Evolutionary conservation across 768 basidiomycete species (phyloP).

Genomic region (Daedalea quercina): DNA sequence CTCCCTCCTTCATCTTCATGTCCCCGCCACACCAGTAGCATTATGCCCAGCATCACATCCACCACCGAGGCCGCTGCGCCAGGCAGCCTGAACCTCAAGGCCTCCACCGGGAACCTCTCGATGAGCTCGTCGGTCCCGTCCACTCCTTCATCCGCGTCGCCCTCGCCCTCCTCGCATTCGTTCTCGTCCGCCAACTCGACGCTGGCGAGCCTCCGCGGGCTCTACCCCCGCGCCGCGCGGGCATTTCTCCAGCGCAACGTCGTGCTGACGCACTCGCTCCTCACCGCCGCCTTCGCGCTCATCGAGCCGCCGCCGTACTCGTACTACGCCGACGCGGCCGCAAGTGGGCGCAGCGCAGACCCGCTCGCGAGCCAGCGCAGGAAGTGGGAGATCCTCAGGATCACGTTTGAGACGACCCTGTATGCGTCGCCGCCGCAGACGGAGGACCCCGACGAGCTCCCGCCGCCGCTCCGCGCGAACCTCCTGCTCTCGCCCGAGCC

Average conservation of each 20-base stretch:
- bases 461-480: slow-evolving; percentile 43
- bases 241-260: slow-evolving; percentile 76
- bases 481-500: slow-evolving; percentile 53
- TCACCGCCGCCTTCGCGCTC: slow-evolving; percentile 63
- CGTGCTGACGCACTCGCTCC: slow-evolving; percentile 54
- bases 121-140: neutral
- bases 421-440: slow-evolving; percentile 51
- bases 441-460: slow-evolving; percentile 35
- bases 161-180: neutral
- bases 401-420: slow-evolving; percentile 73
- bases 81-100: slow-evolving; percentile 11
- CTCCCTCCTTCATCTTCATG: neutral
- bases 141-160: neutral
- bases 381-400: slow-evolving; percentile 85
- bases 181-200: slow-evolving; percentile 18
- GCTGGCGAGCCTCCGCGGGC: slow-evolving; percentile 51
- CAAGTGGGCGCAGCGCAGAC: slow-evolving; percentile 23
- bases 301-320: slow-evolving; percentile 36
- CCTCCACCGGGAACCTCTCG: neutral
- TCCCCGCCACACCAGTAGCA: neutral
- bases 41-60: slow-evolving; percentile 15
- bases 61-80: slow-evolving; percentile 3
- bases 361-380: slow-evolving; percentile 43
- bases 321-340: slow-evolving; percentile 1
- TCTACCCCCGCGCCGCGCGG: slow-evolving; percentile 72